These are phyloP conservation scores for Tolypocladium amazonense DNA, from an alignment of 2,329 filamentous ascomycete species.

Conservation along the genomic window DNA sequence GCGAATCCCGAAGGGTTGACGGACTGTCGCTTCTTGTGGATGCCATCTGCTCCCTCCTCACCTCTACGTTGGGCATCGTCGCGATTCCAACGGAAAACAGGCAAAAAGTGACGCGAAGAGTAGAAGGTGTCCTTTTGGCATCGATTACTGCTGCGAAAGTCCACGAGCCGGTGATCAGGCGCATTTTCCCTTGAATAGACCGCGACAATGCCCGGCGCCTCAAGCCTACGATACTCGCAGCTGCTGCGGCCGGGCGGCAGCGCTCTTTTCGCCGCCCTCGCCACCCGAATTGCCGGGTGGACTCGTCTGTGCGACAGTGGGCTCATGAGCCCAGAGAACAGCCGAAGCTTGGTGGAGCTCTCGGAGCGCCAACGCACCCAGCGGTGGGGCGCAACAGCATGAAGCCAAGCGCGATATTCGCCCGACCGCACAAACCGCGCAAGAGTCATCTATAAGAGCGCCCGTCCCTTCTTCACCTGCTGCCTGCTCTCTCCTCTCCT, in stretches of 20 bases:
- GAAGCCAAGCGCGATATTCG: background rate
- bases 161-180: background rate
- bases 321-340: background rate
- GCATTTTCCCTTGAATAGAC: background rate
- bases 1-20: background rate
- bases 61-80: background rate
- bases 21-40: background rate
- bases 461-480: constrained; percentile 5
- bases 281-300: background rate
- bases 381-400: background rate
- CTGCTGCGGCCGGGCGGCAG: background rate
- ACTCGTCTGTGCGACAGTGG: too few species aligned
- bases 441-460: constrained; percentile 13
- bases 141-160: too few species aligned
- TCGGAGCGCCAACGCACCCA: background rate
- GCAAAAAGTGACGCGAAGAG: too few species aligned
- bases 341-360: background rate
- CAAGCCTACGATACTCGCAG: too few species aligned
- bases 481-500: background rate
- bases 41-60: background rate
- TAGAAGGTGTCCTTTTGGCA: too few species aligned
- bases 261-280: background rate
- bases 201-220: too few species aligned
- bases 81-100: background rate
- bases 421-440: background rate